phyloP scores from a whole-genome alignment of 2,329 filamentous ascomycete genomes.

The Trichocomaceae sp. region DNA sequence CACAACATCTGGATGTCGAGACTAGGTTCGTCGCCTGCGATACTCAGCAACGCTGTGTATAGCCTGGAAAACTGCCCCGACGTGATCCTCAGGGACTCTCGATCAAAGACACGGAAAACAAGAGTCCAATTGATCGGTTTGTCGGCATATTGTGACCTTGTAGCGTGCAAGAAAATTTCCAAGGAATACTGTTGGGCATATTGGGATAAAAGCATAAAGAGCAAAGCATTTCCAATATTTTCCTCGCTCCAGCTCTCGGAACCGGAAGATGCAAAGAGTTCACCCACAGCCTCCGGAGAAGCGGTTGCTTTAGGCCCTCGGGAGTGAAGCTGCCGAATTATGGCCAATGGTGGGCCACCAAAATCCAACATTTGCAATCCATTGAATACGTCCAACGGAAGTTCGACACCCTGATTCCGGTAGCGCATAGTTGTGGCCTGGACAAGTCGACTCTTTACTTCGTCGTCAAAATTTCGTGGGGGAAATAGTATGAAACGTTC shows the following conservation, averaged over 20 bases:
- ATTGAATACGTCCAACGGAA: slow-evolving; percentile 38
- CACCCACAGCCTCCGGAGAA: slow-evolving; percentile 63
- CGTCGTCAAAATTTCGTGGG: slow-evolving; percentile 76
- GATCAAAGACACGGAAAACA: slow-evolving; percentile 73
- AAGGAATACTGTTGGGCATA: slow-evolving; percentile 58
- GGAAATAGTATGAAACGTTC: slow-evolving; percentile 83
- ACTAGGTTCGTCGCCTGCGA: slow-evolving; percentile 56
- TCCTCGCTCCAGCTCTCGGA: slow-evolving; percentile 66
- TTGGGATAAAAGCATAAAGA: slow-evolving; percentile 60
- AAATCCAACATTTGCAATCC: slow-evolving; percentile 42
- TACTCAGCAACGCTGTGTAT: slow-evolving; percentile 68
- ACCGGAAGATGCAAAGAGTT: slow-evolving; percentile 51
- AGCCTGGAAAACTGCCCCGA: slow-evolving; percentile 73
- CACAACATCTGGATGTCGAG: slow-evolving; percentile 85
- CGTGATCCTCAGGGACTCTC: slow-evolving; percentile 67
- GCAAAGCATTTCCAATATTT: slow-evolving; percentile 72
- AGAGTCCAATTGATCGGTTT: slow-evolving; percentile 59
- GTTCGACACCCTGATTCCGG: slow-evolving; percentile 47
- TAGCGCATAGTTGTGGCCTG: slow-evolving; percentile 65
- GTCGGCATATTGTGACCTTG: slow-evolving; percentile 50
- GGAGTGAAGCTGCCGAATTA: slow-evolving; percentile 62
- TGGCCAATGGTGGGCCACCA: slow-evolving; percentile 36
- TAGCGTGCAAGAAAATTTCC: slow-evolving; percentile 59
- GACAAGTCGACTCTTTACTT: slow-evolving; percentile 59
- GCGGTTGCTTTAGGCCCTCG: slow-evolving; percentile 68